Base-by-base conservation (phyloP, 306 rosid species). In the Cicer judaicum region DNA sequence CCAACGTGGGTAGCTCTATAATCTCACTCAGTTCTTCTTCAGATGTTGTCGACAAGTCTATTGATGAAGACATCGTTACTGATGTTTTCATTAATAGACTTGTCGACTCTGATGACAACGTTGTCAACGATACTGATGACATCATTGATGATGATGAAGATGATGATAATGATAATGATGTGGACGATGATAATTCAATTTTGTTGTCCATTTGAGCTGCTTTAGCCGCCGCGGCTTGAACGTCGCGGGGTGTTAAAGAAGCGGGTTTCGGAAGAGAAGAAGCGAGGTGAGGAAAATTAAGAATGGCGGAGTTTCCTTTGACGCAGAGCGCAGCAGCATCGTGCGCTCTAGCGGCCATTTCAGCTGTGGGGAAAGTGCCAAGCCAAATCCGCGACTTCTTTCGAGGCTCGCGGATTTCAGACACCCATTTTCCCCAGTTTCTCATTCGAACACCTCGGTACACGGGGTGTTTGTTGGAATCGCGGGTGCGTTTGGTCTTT, bases 401-500 rank as follows among this genome's bases (percentile, higher is more conserved):
- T 0, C 97, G 83, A 0, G 99, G 99, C 86, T 95, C 98, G 0
- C 99, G 89, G 77, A 95, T 95, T 87, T 95, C 99, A 0, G 99
- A 95, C 13, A 95, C 99, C 99, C 99, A 95, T 72, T 95, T 95
- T 0, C 99, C 99, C 99, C 99, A 95, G 15, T 84, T 95, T 9
- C 99, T 61, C 99, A 90, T 95, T 2, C 99, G 84, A 0, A 95
- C 99, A 0, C 99, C 99, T 0, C 98, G 67, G 72, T 90, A 95
- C 6, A 83, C 80, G 0, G 91, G 89, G 83, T 85, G 89, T 14
- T 82, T 87, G 85, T 84, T 73, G 8, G 96, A 81, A 46, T 88
- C 90, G 0, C 92, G 66, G 36, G 21, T 82, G 6, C 91, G 79
- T 38, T 87, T 92, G 12, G 10, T 24, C 7, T 21, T 60, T 29